phyloP scores from a whole-genome alignment of 1,284 basidiomycete species.

The Cutaneotrichosporon dermatis region DNA sequence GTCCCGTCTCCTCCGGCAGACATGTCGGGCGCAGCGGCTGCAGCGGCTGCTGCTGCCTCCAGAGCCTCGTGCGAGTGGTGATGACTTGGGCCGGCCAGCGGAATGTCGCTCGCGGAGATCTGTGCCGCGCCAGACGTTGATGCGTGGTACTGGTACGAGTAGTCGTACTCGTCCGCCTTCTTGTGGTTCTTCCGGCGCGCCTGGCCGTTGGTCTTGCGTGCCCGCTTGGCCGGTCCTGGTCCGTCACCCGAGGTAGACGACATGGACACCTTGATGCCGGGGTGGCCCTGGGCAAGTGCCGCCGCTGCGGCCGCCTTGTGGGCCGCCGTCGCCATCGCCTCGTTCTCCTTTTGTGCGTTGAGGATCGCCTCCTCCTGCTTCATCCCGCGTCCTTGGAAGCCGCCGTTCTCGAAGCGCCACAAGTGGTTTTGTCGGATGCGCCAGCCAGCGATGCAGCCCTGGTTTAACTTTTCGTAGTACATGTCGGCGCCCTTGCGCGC shows the following conservation, averaged over 20 bases:
- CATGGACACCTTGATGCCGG: constrained; percentile 43
- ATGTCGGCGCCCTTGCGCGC: constrained; percentile 48
- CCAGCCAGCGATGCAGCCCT: constrained; percentile 45
- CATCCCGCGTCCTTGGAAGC: constrained; percentile 47
- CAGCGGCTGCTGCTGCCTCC: neutral
- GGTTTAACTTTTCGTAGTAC: constrained; percentile 49
- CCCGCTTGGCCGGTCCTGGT: constrained; percentile 10
- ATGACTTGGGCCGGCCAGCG: constrained; percentile 5
- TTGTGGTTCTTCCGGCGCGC: constrained; percentile 20
- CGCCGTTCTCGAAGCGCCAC: constrained; percentile 46
- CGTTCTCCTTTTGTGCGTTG: constrained; percentile 39
- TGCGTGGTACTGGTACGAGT: constrained; percentile 4
- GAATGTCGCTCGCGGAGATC: constrained; percentile 1
- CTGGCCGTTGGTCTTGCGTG: constrained; percentile 21
- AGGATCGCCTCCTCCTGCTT: constrained; percentile 47
- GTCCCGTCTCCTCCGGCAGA: neutral
- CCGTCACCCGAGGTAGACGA: constrained; percentile 11
- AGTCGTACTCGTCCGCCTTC: constrained; percentile 19
- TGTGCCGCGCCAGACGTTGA: constrained; percentile 1
- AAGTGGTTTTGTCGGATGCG: constrained; percentile 46
- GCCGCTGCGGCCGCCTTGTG: constrained; percentile 45
- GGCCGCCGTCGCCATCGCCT: constrained; percentile 35
- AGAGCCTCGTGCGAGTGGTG: neutral
- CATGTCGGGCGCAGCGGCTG: neutral
- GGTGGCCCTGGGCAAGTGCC: constrained; percentile 44